These are phyloP conservation scores for Diaporthe ampelina DNA, from an alignment of 2,329 filamentous ascomycete species.

Conservation along the genomic window DNA sequence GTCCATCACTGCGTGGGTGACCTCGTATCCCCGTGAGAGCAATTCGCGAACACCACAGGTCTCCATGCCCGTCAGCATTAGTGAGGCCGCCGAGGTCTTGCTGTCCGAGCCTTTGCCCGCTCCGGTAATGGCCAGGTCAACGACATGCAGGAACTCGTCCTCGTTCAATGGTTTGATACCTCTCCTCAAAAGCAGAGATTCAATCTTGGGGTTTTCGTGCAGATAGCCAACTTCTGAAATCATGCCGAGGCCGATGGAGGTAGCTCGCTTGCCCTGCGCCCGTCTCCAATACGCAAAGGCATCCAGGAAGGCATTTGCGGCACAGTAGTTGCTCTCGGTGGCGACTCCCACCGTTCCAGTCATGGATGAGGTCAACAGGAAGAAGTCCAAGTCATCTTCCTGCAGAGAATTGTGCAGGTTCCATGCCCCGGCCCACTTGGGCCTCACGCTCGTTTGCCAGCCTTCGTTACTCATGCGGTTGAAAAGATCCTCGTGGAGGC, in stretches of 20 bases:
- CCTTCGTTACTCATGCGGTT: not conserved
- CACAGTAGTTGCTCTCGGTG: not conserved
- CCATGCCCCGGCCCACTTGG: not conserved
- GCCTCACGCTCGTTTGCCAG: not conserved
- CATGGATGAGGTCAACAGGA: not conserved
- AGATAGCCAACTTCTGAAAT: not conserved
- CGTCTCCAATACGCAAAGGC: not conserved
- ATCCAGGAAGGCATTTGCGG: not conserved
- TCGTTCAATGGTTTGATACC: no score
- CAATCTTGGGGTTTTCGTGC: not conserved
- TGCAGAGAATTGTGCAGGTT: not conserved
- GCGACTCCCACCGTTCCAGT: not conserved
- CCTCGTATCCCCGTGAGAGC: no score
- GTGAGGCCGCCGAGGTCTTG: no score
- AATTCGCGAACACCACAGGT: no score
- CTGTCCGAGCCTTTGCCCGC: no score
- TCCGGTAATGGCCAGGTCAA: no score
- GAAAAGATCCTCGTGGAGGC: not conserved
- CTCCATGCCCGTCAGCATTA: no score
- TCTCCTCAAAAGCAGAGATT: no score
- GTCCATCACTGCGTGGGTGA: no score
- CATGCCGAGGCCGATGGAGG: not conserved
- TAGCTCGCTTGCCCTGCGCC: not conserved
- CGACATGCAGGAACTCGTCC: no score
- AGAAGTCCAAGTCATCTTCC: not conserved